Conservation (phyloP, 1,284 basidiomycete species). For the Meripilus lineatus region DNA sequence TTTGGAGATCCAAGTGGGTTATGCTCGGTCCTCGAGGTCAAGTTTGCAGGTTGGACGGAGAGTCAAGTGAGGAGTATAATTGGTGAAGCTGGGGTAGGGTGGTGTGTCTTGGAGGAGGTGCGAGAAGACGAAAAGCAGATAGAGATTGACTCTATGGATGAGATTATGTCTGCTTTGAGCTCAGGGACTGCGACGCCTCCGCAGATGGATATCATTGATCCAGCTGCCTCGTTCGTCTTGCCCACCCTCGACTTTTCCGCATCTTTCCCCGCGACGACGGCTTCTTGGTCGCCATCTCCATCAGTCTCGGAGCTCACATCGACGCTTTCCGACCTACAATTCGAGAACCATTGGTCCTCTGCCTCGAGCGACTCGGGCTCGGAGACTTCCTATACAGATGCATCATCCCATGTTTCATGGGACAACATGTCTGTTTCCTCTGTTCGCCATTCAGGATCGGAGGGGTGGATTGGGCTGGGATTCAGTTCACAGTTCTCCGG, state of each 20-base stretch:
- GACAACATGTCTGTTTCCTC: background rate
- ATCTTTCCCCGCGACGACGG: slow-evolving; percentile 24
- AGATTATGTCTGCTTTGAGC: slow-evolving; percentile 24
- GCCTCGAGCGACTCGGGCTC: background rate
- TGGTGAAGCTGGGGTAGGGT: slow-evolving; percentile 63
- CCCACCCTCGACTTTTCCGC: slow-evolving; percentile 68
- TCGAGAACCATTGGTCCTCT: slow-evolving; percentile 25
- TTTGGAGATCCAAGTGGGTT: slow-evolving; percentile 42
- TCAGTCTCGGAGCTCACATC: slow-evolving; percentile 5
- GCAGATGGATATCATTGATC: slow-evolving; percentile 32
- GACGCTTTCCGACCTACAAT: slow-evolving; percentile 19
- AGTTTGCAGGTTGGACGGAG: slow-evolving; percentile 66
- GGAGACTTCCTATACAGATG: background rate
- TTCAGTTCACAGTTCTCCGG: slow-evolving; percentile 14
- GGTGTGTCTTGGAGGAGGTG: slow-evolving; percentile 67
- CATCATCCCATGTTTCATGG: background rate
- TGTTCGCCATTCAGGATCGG: background rate
- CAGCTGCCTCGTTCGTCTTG: slow-evolving; percentile 54
- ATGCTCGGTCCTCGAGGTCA: slow-evolving; percentile 61
- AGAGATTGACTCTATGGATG: slow-evolving; percentile 25
- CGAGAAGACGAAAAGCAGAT: slow-evolving; percentile 31
- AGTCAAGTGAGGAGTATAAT: slow-evolving; percentile 56
- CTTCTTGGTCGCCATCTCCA: slow-evolving; percentile 14
- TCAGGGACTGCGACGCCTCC: slow-evolving; percentile 14
- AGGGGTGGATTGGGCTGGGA: slow-evolving; percentile 12